Base-by-base conservation (phyloP, 345 rosid genomes). In the Aquilaria yunnanensis region DNA sequence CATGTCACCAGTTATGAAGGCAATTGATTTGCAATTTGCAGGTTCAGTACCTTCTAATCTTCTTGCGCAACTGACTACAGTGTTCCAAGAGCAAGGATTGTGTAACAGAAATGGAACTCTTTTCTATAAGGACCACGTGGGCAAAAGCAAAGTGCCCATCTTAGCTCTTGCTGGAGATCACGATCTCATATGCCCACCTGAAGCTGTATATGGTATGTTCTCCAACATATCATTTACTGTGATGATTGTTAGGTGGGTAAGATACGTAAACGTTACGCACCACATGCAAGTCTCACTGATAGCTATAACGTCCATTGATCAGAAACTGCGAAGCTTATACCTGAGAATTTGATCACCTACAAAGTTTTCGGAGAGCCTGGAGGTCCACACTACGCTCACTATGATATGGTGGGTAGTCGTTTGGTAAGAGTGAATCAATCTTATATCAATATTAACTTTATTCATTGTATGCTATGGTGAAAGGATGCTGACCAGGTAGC, bases 341-440 rank as follows among this genome's bases (percentile, higher is more conserved):
- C 90, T 0, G 57, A 73, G 72, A 76, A 74, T 71, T 62, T 86
- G 78, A 80, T 81, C 29, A 79, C 78, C 46, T 90, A 65, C 72
- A 83, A 77, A 81, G 89, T 86, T 14, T 60, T 90, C 13, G 97
- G 94, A 50, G 84, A 86, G 73, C 87, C 89, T 0, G 69, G 73
- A 3, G 96, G 96, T 69, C 93, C 92, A 32, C 96, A 89, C 73
- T 92, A 75, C 58, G 98, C 85, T 65, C 96, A 89, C 68, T 89
- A 84, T 66, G 98, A 89, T 80, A 33, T 89, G 31, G 87, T 93
- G 41, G 87, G 85, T 56, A 81, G 88, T 32, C 76, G 77, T 49
- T 60, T 72, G 85, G 98, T 89, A 84, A 23, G 83, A 37, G 49
- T 71, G 5, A 9, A 37, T 9, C 61, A 64, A 50, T 59, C 37